A percentile compares a stretch with the other conserved stretches of the same genome.
phyloP scores from a whole-genome alignment of 2,329 filamentous ascomycete species.

The Trichoderma brevicompactum region DNA sequence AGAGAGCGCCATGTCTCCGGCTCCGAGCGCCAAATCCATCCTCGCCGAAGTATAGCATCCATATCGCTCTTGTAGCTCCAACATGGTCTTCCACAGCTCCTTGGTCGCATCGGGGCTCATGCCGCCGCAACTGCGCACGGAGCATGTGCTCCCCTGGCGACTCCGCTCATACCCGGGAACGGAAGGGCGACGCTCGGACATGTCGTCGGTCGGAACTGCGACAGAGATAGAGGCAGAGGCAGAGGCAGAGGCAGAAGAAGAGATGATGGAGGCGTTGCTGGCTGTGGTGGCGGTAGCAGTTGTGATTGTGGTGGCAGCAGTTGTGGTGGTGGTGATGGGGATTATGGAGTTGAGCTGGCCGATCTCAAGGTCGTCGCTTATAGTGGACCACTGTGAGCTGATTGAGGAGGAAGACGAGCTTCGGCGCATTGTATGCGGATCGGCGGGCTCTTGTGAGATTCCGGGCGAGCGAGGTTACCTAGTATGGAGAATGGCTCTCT shows the following conservation, averaged over 20 bases:
- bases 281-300: conserved; percentile 12
- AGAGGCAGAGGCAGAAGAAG: neutral
- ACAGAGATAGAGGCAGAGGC: conserved; percentile 1
- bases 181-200: conserved; percentile 23
- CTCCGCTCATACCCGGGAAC: conserved; percentile 28
- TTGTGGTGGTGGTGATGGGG: conserved; percentile 9
- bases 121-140: conserved; percentile 40
- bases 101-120: conserved; percentile 47
- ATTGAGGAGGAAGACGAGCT: conserved; percentile 33
- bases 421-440: conserved; percentile 16
- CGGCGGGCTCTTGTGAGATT: conserved; percentile 8
- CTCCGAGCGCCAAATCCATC: conserved; percentile 52
- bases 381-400: conserved; percentile 31
- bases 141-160: conserved; percentile 38
- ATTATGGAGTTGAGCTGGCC: conserved; percentile 8
- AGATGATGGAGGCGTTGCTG: neutral
- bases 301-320: conserved; percentile 16
- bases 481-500: neutral
- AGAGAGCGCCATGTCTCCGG: conserved; percentile 45
- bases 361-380: conserved; percentile 26
- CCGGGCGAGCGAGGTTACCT: neutral
- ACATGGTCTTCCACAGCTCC: conserved; percentile 54
- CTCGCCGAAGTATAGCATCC: conserved; percentile 56
- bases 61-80: conserved; percentile 52
- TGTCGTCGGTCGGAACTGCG: neutral